Evolutionary conservation across 768 basidiomycete species (phyloP), one percentile per base, ranked within the genome.

Genomic region (Leccinum subtestaceum): DNA sequence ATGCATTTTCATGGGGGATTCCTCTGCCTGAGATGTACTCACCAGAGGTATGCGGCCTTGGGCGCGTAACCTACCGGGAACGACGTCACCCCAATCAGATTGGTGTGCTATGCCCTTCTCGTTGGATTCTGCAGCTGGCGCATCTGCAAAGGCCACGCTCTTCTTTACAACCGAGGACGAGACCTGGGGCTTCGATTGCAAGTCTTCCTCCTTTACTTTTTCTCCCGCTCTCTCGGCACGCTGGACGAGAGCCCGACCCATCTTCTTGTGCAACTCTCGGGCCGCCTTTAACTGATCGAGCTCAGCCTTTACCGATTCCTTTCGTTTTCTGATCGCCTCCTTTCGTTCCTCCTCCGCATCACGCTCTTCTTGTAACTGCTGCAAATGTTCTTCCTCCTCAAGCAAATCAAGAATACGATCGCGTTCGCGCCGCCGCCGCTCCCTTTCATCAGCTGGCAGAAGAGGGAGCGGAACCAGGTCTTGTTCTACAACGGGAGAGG

Each of bases 211-310:
- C 53, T 73, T 71, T 23, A 1, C 21, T 2, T 34, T 49, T 29
- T 77, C 74, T 36, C 74, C 79, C 38, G 73, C 65, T 56, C 77
- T 76, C 6, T 77, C 71, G 15, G 51, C 55, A 57, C 79, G 79
- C 49, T 72, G 70, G 43, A 91, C 58, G 40, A 92, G 76, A 0
- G 88, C 84, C 63, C 80, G 84, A 2, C 89, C 90, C 88, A 93
- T 89, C 74, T 84, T 89, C 77, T 84, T 88, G 70, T 90, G 88
- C 69, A 90, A 73, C 58, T 86, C 78, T 43, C 71, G 74, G 19
- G 75, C 68, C 19, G 71, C 68, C 57, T 73, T 78, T 27, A 79
- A 54, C 45, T 60, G 72, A 40, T 78, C 75, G 57, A 78, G 66
- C 57, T 81, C 77, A 67, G 70, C 52, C 61, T 72, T 75, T 15